Conservation (phyloP, 2,329 filamentous ascomycete genomes). For the Eutypella sp. region DNA sequence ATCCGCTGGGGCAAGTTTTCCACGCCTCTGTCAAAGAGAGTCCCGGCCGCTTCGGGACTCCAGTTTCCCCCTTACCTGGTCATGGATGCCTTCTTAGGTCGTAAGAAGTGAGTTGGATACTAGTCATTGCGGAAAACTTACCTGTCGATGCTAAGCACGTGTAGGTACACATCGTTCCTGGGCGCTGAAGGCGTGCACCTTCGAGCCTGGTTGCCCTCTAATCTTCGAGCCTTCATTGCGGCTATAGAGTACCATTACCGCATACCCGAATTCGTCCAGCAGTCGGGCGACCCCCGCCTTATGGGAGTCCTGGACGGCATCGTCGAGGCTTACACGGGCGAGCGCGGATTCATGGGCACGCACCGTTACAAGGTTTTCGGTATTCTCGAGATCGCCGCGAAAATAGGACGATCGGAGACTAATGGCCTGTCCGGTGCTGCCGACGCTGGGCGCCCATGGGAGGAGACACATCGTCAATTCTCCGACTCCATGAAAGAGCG, state of each 20-base stretch:
- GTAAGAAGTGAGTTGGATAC: slow-evolving; percentile 31
- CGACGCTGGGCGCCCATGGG: slow-evolving; percentile 39
- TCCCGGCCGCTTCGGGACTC: slow-evolving; percentile 45
- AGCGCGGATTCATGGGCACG: slow-evolving; percentile 51
- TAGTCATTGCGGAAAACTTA: neutral
- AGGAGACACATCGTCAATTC: slow-evolving; percentile 46
- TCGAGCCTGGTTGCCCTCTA: slow-evolving; percentile 49
- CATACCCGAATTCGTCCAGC: slow-evolving; percentile 47
- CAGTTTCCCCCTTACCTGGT: slow-evolving; percentile 49
- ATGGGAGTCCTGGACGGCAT: slow-evolving; percentile 51
- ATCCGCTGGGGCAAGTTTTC: slow-evolving; percentile 49
- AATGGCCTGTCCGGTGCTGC: slow-evolving; percentile 46
- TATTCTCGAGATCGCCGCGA: slow-evolving; percentile 48
- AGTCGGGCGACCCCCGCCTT: slow-evolving; percentile 43
- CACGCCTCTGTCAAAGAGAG: slow-evolving; percentile 43
- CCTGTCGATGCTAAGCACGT: slow-evolving; percentile 4
- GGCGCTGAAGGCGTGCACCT: slow-evolving; percentile 48
- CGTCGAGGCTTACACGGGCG: slow-evolving; percentile 50
- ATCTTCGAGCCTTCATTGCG: slow-evolving; percentile 50
- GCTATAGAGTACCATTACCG: slow-evolving; percentile 50
- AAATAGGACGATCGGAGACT: slow-evolving; percentile 47
- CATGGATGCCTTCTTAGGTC: slow-evolving; percentile 51
- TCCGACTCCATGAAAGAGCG: slow-evolving; percentile 51
- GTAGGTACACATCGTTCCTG: slow-evolving; percentile 42
- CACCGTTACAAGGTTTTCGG: slow-evolving; percentile 55